phyloP scores from a whole-genome alignment of 2,329 filamentous ascomycete genomes.

The Colletotrichum tropicicola region DNA sequence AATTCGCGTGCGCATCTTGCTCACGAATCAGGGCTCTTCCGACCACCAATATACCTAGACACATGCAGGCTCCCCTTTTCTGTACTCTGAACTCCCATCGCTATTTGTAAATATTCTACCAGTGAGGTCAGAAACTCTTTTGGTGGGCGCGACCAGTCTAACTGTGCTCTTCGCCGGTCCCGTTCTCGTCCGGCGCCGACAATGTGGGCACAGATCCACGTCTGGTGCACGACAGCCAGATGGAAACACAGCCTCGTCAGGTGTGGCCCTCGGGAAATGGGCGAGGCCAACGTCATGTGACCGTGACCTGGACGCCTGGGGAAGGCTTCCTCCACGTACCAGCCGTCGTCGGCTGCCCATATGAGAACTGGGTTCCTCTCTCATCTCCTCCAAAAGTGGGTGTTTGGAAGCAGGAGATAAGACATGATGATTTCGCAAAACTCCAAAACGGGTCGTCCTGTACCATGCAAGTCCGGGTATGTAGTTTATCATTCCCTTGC shows the following conservation, averaged over 20 bases:
- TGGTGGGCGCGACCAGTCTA: not conserved
- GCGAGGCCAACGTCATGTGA: constrained; percentile 26
- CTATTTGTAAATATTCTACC: constrained; percentile 4
- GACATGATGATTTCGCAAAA: constrained; percentile 30
- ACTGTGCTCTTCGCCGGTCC: not conserved
- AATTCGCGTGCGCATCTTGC: not conserved
- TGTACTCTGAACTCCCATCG: not conserved
- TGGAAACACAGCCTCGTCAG: constrained; percentile 17
- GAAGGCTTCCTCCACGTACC: not conserved
- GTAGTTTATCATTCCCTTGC: constrained; percentile 33
- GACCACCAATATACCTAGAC: not conserved
- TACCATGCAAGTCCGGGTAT: constrained; percentile 33
- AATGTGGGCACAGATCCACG: no score
- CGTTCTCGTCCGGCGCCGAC: not conserved
- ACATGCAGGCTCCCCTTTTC: not conserved
- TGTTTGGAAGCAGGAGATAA: constrained; percentile 11
- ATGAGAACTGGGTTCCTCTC: not conserved
- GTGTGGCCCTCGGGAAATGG: not conserved
- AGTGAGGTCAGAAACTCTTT: not conserved
- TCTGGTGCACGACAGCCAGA: no score
- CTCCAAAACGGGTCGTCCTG: constrained; percentile 31
- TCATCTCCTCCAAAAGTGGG: not conserved
- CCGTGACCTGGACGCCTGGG: not conserved
- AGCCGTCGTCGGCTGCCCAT: not conserved
- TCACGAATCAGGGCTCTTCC: constrained; percentile 1